Evolutionary conservation across 1,139 yeast genomes (phyloP).

Genomic region (Pichia norvegensis): DNA sequence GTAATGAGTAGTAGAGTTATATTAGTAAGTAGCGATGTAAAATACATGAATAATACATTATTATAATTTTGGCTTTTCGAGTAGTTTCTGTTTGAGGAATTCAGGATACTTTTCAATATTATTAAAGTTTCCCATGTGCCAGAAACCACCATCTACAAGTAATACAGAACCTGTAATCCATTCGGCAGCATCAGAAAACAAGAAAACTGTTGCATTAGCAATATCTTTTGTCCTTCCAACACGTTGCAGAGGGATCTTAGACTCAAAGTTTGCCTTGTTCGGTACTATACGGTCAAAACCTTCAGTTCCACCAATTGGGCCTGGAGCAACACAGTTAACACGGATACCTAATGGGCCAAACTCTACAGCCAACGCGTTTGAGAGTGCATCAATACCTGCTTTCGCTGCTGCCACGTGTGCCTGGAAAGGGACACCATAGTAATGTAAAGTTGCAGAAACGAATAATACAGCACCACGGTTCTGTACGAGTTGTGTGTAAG

Average conservation of each 20-base stretch:
- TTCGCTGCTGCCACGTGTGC: slow-evolving; percentile 87
- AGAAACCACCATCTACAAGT: slow-evolving; percentile 85
- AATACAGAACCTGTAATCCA: slow-evolving; percentile 72
- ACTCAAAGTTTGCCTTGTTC: slow-evolving; percentile 36
- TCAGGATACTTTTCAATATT: slow-evolving; percentile 35
- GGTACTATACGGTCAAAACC: slow-evolving; percentile 57
- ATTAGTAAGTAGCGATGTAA: background rate
- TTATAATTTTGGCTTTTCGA: slow-evolving; percentile 16
- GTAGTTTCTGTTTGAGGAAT: slow-evolving; percentile 23
- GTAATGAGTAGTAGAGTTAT: background rate
- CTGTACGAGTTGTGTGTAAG: slow-evolving; percentile 53
- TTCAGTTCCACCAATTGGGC: slow-evolving; percentile 74
- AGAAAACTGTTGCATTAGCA: slow-evolving; percentile 79
- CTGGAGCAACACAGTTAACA: slow-evolving; percentile 81
- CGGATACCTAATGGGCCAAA: slow-evolving; percentile 82
- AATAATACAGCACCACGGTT: slow-evolving; percentile 66
- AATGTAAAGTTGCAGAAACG: slow-evolving; percentile 81
- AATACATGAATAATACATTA: background rate
- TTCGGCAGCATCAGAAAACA: slow-evolving; percentile 74
- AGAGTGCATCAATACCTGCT: slow-evolving; percentile 85
- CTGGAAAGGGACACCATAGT: slow-evolving; percentile 81
- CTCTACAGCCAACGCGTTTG: slow-evolving; percentile 78
- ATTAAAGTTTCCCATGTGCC: slow-evolving; percentile 63
- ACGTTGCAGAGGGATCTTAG: slow-evolving; percentile 65
- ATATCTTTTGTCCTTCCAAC: slow-evolving; percentile 70